A percentile compares a stretch with the other conserved stretches of the same genome.
Conservation (phyloP, 1,139 yeast genomes). For the Yamadazyma membranifaciens region DNA sequence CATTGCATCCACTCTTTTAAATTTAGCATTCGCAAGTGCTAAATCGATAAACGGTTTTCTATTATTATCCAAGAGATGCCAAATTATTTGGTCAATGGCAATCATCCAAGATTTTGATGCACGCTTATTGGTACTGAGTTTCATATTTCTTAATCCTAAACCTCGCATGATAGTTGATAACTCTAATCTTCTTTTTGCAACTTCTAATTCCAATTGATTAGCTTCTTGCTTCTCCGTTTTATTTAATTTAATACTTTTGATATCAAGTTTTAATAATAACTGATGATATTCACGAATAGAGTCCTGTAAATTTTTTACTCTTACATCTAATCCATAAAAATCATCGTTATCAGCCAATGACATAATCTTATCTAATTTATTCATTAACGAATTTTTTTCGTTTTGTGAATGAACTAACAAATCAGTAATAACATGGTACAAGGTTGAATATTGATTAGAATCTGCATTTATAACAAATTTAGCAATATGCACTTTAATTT, state of each 20-base stretch:
- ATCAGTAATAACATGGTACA: slow-evolving; percentile 64
- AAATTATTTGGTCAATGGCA: slow-evolving; percentile 61
- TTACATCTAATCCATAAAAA: slow-evolving; percentile 50
- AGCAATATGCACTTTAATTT: slow-evolving; percentile 58
- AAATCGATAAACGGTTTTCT: slow-evolving; percentile 71
- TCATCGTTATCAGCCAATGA: slow-evolving; percentile 70
- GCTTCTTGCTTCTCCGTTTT: slow-evolving; percentile 29
- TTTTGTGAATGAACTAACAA: slow-evolving; percentile 69
- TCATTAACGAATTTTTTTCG: slow-evolving; percentile 52
- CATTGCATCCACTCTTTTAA: slow-evolving; percentile 54
- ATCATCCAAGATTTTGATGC: slow-evolving; percentile 36
- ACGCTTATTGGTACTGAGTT: slow-evolving; percentile 25
- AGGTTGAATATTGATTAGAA: slow-evolving; percentile 67
- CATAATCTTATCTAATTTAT: slow-evolving; percentile 62
- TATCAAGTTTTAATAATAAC: slow-evolving; percentile 47
- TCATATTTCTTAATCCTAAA: slow-evolving; percentile 47
- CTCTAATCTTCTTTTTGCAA: slow-evolving; percentile 56
- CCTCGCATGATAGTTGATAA: slow-evolving; percentile 68
- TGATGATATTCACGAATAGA: slow-evolving; percentile 44
- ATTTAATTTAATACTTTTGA: slow-evolving; percentile 23
- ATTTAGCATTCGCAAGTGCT: slow-evolving; percentile 62
- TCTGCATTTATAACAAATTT: slow-evolving; percentile 69
- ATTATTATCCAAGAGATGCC: slow-evolving; percentile 65
- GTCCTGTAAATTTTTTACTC: slow-evolving; percentile 56
- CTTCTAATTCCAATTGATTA: slow-evolving; percentile 51